Base-by-base conservation (phyloP, 208 protist species). In the Trypanosoma avium region DNA sequence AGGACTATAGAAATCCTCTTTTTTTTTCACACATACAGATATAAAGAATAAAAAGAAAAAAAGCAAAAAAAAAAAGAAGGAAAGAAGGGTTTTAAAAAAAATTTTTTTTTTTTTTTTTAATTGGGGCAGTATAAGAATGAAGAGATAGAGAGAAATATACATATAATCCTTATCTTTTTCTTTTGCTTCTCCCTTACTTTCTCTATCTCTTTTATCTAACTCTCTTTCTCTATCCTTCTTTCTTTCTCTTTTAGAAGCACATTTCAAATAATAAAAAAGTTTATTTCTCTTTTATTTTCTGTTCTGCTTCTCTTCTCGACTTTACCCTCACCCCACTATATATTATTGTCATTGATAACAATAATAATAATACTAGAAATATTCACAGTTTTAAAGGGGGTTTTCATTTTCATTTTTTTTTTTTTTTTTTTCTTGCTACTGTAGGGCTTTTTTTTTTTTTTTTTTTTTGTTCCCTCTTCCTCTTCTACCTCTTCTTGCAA, bases 361-460 rank as follows among this genome's bases (percentile, higher is more conserved):
- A n/a, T n/a, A n/a, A n/a, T n/a, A n/a, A n/a, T n/a, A n/a, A n/a
- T n/a, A n/a, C n/a, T n/a, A n/a, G n/a, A n/a, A n/a, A n/a, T n/a
- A n/a, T 53, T 76, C 52, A 19, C 57, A 48, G 43, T 13, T 61
- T 22, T 50, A 33, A 36, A 58, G 36, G 33, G n/a, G 48, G 49
- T 19, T 50, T 50, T 50, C 24, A n/a, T 29, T 24, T 50, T 30
- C 15, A 6, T 10, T 29, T 49, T 49, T 6, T 49, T 49, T 17
- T 49, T 49, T 27, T 64, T 69, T 22, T 26, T 30, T 60, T 64
- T 29, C 62, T 55, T 61, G 35, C 53, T n/a, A 45, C 36, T 9
- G 10, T 42, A n/a, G 2, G 10, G 10, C 17, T 42, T 42, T 9
- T 42, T 42, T 42, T 42, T 15, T 42, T 42, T 42, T 9, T 42